Percentiles rank a stretch among this genome's conserved stretches.
These are phyloP conservation scores for Protomyces macrosporus DNA, from an alignment of 1,139 yeast species.

Conservation along the genomic window DNA sequence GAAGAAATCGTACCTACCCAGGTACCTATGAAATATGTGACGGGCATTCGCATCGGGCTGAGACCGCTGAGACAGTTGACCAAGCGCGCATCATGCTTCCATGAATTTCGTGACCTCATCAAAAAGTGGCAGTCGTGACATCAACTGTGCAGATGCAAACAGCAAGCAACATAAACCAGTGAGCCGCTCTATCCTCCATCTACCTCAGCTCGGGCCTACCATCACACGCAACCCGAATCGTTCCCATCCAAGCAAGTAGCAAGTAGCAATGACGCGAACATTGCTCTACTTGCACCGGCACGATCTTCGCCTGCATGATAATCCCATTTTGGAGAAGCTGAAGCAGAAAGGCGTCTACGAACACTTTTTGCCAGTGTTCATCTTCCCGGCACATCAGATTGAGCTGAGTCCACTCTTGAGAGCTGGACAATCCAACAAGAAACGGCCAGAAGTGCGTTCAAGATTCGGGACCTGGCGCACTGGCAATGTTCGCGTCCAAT, in stretches of 20 bases:
- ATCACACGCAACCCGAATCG: too few relatives aligned
- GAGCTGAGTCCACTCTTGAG: slow-evolving; percentile 16
- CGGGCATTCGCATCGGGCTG: too few relatives aligned
- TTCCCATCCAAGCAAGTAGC: background rate
- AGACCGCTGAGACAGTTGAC: too few relatives aligned
- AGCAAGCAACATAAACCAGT: background rate
- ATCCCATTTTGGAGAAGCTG: slow-evolving; percentile 14
- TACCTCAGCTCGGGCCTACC: too few relatives aligned
- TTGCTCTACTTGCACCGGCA: slow-evolving; percentile 17
- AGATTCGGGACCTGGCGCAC: slow-evolving; percentile 15
- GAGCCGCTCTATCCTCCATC: background rate
- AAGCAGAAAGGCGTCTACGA: slow-evolving; percentile 1
- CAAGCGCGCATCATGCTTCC: too few relatives aligned
- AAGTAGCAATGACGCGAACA: slow-evolving; percentile 7
- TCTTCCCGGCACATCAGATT: slow-evolving; percentile 21
- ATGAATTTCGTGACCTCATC: too few relatives aligned
- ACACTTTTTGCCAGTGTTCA: slow-evolving; percentile 13
- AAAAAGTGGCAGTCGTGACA: background rate
- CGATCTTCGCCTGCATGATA: slow-evolving; percentile 22
- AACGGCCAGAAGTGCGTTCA: slow-evolving; percentile 3
- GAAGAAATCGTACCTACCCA: too few relatives aligned
- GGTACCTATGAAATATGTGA: too few relatives aligned
- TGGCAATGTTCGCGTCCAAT: slow-evolving; percentile 12
- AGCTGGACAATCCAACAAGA: slow-evolving; percentile 1
- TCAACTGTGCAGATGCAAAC: background rate